Base-by-base conservation (phyloP, 371 early-diverging fungal genomes). In the Mortierella sp. region DNA sequence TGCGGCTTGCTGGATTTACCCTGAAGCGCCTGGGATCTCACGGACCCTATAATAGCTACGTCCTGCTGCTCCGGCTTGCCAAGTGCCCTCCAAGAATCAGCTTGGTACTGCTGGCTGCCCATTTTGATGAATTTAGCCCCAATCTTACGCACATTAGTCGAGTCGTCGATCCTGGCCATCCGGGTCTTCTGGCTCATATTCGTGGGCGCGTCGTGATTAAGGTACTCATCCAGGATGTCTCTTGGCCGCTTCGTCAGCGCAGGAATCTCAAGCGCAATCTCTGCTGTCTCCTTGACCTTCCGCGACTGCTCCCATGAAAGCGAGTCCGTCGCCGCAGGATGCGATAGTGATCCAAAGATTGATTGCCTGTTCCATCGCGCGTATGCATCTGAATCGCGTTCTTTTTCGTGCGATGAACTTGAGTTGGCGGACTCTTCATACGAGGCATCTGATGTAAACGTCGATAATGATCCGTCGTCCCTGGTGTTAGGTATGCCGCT, bases 211-310 rank as follows among this genome's bases (percentile, higher is more conserved):
- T 54, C 64, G 30, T 31, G 49, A 7, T 31, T 4, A 23, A 19
- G n/a, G 37, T 44, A 56, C 3, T 66, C 62, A 8, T 72, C 72
- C 39, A 72, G 24, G 21, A 66, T 72, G 53, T 72, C 58, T 43
- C 67, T 34, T 37, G 72, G 67, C 17, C 72, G 61, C 41, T 72
- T 72, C 3, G 51, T 27, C 26, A 72, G 28, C 0, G 61, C 42
- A 6, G 72, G 72, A 2, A 72, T 44, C 21, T 72, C 72, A 7
- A 72, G 49, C 1, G 14, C 12, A 31, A 61, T 17, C 31, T 57
- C 60, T 7, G 46, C 58, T 14, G 72, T 24, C 26, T 48, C 47
- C 57, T 32, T 55, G 41, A n/a, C 19, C 24, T 15, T 24, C 17
- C 31, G 5, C 26, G 46, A 21, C 5, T 23, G 3, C 11, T 9